Evolutionary conservation across 495 filamentous ascomycete genomes (phyloP).

Genomic region (Amniculicola lignicola): DNA sequence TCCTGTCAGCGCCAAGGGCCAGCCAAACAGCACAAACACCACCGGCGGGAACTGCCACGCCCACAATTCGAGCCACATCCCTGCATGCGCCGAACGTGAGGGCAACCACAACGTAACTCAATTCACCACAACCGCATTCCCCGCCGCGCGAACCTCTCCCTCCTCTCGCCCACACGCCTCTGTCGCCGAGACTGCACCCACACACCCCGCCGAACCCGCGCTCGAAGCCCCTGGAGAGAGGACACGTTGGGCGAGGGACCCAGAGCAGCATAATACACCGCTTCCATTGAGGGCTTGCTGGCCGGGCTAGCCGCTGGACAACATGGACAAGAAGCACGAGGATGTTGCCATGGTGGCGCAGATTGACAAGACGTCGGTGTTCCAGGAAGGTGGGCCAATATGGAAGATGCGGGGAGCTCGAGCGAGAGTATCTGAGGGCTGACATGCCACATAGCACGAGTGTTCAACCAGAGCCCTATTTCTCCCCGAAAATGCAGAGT

Average conservation of each 20-base stretch:
- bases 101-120: constrained; percentile 19
- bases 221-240: constrained; percentile 5
- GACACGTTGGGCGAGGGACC: constrained; percentile 22
- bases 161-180: neutral
- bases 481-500: constrained; percentile 46
- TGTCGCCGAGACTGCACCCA: neutral
- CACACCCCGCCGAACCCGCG: neutral
- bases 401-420: neutral
- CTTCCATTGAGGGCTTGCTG: constrained; percentile 5
- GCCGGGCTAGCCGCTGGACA: neutral
- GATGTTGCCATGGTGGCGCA: constrained; percentile 29
- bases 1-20: neutral
- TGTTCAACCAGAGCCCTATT: constrained; percentile 96
- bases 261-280: constrained; percentile 1
- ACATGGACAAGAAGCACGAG: constrained; percentile 33
- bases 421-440: constrained; percentile 21
- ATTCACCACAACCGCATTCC: neutral
- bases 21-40: constrained; percentile 24
- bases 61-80: constrained; percentile 29
- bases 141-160: neutral
- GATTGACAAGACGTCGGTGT: constrained; percentile 93
- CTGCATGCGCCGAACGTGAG: constrained; percentile 22
- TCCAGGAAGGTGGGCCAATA: constrained; percentile 88
- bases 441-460: constrained; percentile 61
- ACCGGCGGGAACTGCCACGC: neutral